These are phyloP conservation scores for Colletotrichum cuscutae DNA, from an alignment of 2,329 filamentous ascomycete genomes.

Conservation along the genomic window DNA sequence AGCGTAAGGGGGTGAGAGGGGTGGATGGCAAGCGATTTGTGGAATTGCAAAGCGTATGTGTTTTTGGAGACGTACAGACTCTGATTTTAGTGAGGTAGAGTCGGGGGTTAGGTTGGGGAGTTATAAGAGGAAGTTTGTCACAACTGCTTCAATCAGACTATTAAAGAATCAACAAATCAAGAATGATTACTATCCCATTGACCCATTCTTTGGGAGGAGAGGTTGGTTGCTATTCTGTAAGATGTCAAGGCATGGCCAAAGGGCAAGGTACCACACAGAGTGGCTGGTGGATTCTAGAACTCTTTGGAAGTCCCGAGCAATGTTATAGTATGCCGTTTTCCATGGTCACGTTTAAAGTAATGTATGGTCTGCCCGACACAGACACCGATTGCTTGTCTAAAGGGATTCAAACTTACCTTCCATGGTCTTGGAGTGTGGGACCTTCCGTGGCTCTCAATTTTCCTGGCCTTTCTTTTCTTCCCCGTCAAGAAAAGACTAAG, in stretches of 20 bases:
- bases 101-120: background rate
- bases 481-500: too few species aligned
- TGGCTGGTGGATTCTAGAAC: too few species aligned
- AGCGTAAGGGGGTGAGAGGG: background rate
- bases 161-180: background rate
- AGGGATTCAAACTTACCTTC: too few species aligned
- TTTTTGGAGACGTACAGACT: background rate
- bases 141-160: constrained; percentile 2
- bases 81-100: constrained; percentile 6
- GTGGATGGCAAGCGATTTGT: background rate
- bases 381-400: too few species aligned
- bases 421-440: too few species aligned
- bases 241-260: background rate
- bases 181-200: background rate
- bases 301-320: too few species aligned
- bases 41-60: background rate
- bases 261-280: too few species aligned
- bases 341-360: too few species aligned
- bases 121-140: background rate
- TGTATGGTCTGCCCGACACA: too few species aligned
- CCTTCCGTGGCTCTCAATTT: too few species aligned
- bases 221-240: background rate
- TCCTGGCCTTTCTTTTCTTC: too few species aligned
- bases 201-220: background rate
- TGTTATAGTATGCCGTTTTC: too few species aligned